Evolutionary conservation across 2,329 filamentous ascomycete genomes (phyloP), one percentile per base, ranked within the genome.

Genomic region (Colletotrichum liriopes): DNA sequence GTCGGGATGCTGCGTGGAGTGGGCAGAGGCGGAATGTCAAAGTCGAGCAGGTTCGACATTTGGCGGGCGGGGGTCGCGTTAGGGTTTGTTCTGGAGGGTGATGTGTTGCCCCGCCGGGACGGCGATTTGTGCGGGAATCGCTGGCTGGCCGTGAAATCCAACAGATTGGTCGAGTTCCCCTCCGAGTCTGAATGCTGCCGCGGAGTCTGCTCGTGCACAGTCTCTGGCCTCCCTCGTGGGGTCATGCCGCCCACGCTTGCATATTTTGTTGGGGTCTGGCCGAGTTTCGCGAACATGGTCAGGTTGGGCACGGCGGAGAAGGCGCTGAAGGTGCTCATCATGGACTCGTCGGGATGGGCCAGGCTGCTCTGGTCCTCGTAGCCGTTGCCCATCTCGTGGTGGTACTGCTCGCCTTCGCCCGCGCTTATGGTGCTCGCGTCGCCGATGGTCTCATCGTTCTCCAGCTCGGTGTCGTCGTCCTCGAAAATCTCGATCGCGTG

Each of bases 221-320:
- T 75, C 5, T 84, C 81, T 51, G 80, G 75, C 65, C 79, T 78
- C 70, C 77, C 76, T 51, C 84, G 83, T n/a, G 82, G 82, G 12
- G 83, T 82, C 23, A 82, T 78, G 20, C 83, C 77, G 81, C 78
- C 84, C 74, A 80, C 76, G 73, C 75, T 82, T 74, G 82, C 85
- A 77, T 82, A 81, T 77, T 90, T 92, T 32, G 86, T 84, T 18
- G 91, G 90, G 52, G 88, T 93, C 73, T 92, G 90, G 67, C 92
- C 91, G 66, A 96, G 84, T 74, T 91, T 91, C 11, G 94, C 92
- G 77, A 97, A 94, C 77, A 92, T 91, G 26, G 94, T 96, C 90
- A 96, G 90, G 77, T 96, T 94, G 7, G 94, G 94, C 65, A 98
- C 90, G 11, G 94, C 94, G 1, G 96, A 98, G 82, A 98, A 98